phyloP scores from a whole-genome alignment of 2,329 filamentous ascomycete genomes.

The Colletotrichum higginsianum region DNA sequence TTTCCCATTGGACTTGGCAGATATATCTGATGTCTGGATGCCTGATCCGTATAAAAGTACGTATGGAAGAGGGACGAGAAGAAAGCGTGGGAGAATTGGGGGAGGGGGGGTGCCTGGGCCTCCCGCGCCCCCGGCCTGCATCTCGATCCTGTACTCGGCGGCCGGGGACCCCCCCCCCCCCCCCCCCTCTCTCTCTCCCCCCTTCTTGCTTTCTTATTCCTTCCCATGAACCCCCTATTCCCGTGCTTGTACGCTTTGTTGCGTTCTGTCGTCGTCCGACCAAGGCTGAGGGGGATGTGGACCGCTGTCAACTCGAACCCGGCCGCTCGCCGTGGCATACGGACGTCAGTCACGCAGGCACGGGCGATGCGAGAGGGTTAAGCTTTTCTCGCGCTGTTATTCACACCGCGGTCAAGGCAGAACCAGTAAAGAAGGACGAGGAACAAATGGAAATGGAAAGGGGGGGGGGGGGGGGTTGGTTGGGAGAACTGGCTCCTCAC shows the following conservation, averaged over 20 bases:
- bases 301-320: background rate
- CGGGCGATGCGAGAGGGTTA: background rate
- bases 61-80: background rate
- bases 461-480: background rate
- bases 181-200: too few species aligned
- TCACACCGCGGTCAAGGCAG: background rate
- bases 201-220: background rate
- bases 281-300: background rate
- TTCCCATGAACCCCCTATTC: background rate
- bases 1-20: background rate
- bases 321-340: background rate
- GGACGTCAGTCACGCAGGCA: background rate
- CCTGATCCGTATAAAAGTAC: background rate
- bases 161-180: background rate
- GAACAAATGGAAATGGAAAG: background rate
- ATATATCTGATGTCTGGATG: background rate
- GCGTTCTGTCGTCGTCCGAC: background rate
- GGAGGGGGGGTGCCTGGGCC: slow-evolving; percentile 9
- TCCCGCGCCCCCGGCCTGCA: slow-evolving; percentile 27
- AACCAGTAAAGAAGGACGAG: background rate
- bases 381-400: too few species aligned
- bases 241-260: background rate
- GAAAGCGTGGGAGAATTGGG: background rate
- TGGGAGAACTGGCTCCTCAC: background rate
- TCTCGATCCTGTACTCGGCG: slow-evolving; percentile 36